Conservation (phyloP, 73 alveolate genomes). For the Stentor coeruleus region DNA sequence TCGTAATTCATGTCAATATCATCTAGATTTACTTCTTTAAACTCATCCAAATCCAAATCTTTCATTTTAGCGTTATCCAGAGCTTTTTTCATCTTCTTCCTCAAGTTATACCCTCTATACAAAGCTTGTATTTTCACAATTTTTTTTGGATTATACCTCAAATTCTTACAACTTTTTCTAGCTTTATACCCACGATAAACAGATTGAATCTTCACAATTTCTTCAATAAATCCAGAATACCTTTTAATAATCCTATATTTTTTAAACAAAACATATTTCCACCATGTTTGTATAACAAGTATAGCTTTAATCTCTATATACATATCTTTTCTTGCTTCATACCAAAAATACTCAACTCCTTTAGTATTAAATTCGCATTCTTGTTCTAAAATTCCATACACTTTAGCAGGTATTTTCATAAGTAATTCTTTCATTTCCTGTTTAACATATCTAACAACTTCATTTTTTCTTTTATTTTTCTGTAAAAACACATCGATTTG, state of each 20-base stretch:
- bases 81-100: conserved; percentile 12
- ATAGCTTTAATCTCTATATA: not conserved
- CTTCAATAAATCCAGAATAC: not conserved
- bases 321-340: not conserved
- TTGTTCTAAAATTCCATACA: not conserved
- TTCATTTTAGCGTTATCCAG: not conserved
- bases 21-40: conserved; percentile 15
- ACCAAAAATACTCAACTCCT: conserved; percentile 15
- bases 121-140: not conserved
- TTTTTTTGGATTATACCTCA: not conserved
- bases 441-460: not conserved
- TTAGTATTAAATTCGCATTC: not conserved
- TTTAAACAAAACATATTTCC: conserved; percentile 1
- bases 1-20: not conserved
- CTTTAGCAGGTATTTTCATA: conserved; percentile 10
- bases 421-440: conserved; percentile 5
- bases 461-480: not conserved
- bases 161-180: not conserved
- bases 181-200: not conserved
- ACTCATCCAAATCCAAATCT: conserved; percentile 1
- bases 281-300: not conserved
- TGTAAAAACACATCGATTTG: not conserved
- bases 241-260: not conserved
- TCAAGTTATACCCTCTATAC: not conserved
- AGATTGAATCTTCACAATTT: not conserved